A percentile compares a stretch with the other conserved stretches of the same genome.
Conservation (phyloP, 1,284 basidiomycete genomes). For the Sporisorium exsertum region DNA sequence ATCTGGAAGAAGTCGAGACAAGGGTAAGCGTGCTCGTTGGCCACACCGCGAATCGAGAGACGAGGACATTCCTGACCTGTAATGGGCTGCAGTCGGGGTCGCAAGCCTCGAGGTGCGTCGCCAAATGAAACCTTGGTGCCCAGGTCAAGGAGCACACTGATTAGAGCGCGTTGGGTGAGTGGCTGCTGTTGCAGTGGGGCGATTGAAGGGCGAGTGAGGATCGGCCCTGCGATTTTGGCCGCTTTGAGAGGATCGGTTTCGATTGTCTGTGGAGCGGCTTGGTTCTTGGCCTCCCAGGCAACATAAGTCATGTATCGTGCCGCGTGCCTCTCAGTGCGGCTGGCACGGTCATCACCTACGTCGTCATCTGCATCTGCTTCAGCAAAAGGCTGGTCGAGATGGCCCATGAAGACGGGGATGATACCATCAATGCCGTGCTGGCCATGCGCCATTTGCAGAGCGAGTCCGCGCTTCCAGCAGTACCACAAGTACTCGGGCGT, state of each 20-base stretch:
- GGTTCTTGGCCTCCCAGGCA: conserved; percentile 24
- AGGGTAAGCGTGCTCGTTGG: conserved; percentile 8
- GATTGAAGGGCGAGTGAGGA: neutral
- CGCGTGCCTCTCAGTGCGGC: neutral
- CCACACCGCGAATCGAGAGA: conserved; percentile 10
- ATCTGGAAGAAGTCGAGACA: conserved; percentile 10
- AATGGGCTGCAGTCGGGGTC: conserved; percentile 5
- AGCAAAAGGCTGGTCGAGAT: conserved; percentile 7
- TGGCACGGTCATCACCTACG: neutral
- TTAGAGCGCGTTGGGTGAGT: conserved; percentile 7
- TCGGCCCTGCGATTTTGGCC: neutral
- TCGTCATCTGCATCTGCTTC: neutral
- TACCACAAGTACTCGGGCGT: conserved; percentile 29
- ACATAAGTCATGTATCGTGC: conserved; percentile 21
- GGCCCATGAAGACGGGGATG: conserved; percentile 28
- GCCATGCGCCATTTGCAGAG: conserved; percentile 6
- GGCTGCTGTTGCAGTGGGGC: neutral
- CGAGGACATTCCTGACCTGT: conserved; percentile 6
- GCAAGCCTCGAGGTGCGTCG: neutral
- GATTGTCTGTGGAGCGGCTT: neutral
- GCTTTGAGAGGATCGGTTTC: neutral
- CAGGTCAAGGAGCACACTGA: conserved; percentile 14
- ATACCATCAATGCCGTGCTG: conserved; percentile 35
- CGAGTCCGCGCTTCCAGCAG: conserved; percentile 39
- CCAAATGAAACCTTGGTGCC: conserved; percentile 4